Conservation (phyloP, 352 stramenopile species). For the Phytophthora chlamydospora region DNA sequence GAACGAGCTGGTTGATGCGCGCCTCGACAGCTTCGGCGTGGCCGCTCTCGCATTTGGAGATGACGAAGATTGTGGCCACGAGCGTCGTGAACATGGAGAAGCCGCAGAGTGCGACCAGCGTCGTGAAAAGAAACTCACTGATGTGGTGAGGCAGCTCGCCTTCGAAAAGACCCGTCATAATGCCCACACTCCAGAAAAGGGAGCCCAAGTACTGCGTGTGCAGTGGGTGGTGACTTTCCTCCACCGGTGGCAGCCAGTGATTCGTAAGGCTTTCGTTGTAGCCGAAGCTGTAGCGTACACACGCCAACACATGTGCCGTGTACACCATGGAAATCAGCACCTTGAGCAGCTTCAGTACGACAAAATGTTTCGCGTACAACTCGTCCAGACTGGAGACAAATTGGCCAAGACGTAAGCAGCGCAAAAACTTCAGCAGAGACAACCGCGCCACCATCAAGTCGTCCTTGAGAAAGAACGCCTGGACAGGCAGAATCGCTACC, state of each 20-base stretch:
- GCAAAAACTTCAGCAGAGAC: constrained; percentile 46
- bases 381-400: constrained; percentile 63
- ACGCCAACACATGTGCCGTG: constrained; percentile 65
- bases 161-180: constrained; percentile 75
- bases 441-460: constrained; percentile 34
- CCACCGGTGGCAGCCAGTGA: constrained; percentile 52
- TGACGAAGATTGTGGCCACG: constrained; percentile 79
- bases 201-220: constrained; percentile 52
- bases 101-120: constrained; percentile 63
- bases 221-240: constrained; percentile 32
- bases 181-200: constrained; percentile 70
- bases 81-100: constrained; percentile 77
- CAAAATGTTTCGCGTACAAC: constrained; percentile 71
- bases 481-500: constrained; percentile 45
- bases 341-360: constrained; percentile 51
- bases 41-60: constrained; percentile 80
- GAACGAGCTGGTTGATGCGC: constrained; percentile 75
- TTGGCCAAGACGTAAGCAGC: constrained; percentile 44
- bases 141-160: constrained; percentile 58
- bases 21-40: constrained; percentile 62
- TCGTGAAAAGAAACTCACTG: constrained; percentile 69
- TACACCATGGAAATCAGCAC: constrained; percentile 57
- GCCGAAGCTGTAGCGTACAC: constrained; percentile 63
- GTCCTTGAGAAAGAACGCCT: constrained; percentile 1
- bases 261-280: constrained; percentile 54